These are phyloP conservation scores for Lentinula raphanica DNA, from an alignment of 768 basidiomycete species.

Conservation along the genomic window DNA sequence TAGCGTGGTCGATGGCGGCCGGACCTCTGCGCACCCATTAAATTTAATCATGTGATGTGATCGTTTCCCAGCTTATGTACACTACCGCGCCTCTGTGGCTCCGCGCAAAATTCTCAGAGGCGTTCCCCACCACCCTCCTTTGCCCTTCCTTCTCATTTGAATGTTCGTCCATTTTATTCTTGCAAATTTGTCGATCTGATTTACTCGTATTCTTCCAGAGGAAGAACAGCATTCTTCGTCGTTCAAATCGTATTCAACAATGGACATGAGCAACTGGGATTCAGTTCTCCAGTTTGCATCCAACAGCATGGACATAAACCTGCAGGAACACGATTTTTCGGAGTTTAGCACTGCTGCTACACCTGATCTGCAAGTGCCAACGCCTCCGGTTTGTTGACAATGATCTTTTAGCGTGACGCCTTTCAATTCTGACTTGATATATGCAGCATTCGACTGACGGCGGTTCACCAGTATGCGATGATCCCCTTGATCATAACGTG, in stretches of 20 bases:
- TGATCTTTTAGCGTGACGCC: neutral
- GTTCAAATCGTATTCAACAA: constrained; percentile 7
- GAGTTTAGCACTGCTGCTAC: neutral
- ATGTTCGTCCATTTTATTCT: neutral
- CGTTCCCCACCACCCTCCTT: constrained; percentile 9
- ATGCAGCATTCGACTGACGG: constrained; percentile 38
- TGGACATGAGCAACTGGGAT: constrained; percentile 53
- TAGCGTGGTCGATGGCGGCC: no score
- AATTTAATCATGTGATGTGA: neutral
- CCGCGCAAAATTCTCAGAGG: neutral
- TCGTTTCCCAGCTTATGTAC: neutral
- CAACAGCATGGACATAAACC: constrained; percentile 28
- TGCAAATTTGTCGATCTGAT: neutral
- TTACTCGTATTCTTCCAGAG: neutral
- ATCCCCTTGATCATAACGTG: constrained; percentile 28
- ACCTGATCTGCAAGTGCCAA: constrained; percentile 44
- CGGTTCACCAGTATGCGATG: constrained; percentile 37
- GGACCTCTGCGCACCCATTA: no score
- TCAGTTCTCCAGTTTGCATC: constrained; percentile 58
- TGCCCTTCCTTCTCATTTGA: constrained; percentile 8
- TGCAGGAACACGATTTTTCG: constrained; percentile 13
- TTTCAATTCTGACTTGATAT: neutral
- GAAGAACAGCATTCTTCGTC: neutral
- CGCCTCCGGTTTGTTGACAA: constrained; percentile 50
- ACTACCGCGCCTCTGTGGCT: neutral